Evolutionary conservation across 2,329 filamentous ascomycete species (phyloP).

Genomic region (Colletotrichum sp.): DNA sequence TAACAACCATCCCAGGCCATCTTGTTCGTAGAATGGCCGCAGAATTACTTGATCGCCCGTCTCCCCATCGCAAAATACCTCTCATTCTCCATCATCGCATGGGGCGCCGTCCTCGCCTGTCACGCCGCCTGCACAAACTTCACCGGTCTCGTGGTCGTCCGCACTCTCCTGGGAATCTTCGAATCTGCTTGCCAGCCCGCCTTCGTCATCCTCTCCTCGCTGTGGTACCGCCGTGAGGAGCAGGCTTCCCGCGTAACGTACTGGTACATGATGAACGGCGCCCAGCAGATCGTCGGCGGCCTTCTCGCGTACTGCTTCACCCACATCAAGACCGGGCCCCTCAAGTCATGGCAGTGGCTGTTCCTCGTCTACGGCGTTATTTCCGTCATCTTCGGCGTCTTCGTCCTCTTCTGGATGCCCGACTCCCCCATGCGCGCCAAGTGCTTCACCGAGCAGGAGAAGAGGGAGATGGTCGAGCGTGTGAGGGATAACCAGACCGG

Average conservation of each 20-base stretch:
- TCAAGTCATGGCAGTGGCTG: constrained; percentile 72
- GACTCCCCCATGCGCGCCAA: constrained; percentile 76
- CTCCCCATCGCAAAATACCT: constrained; percentile 74
- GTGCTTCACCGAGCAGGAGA: constrained; percentile 71
- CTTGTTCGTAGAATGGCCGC: constrained; percentile 57
- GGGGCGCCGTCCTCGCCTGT: constrained; percentile 65
- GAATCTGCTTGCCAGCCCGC: constrained; percentile 73
- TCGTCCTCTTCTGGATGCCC: constrained; percentile 68
- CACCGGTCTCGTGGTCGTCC: constrained; percentile 60
- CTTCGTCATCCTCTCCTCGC: constrained; percentile 70
- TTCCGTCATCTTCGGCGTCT: constrained; percentile 68
- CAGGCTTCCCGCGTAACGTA: constrained; percentile 71
- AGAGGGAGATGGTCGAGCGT: constrained; percentile 66
- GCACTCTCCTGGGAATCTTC: constrained; percentile 73
- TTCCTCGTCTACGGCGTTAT: constrained; percentile 71
- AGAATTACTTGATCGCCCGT: constrained; percentile 63
- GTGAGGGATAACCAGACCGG: constrained; percentile 67
- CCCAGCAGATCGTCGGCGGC: constrained; percentile 75
- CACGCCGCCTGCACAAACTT: constrained; percentile 69
- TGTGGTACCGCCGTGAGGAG: constrained; percentile 76
- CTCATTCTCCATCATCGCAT: constrained; percentile 62
- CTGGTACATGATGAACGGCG: constrained; percentile 82
- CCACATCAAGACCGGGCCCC: constrained; percentile 54
- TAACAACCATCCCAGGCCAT: fast-evolving
- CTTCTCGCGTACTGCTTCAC: constrained; percentile 70